Evolutionary conservation across 805 yeast genomes (phyloP).

Genomic region (Tetrapisispora fleetii): DNA sequence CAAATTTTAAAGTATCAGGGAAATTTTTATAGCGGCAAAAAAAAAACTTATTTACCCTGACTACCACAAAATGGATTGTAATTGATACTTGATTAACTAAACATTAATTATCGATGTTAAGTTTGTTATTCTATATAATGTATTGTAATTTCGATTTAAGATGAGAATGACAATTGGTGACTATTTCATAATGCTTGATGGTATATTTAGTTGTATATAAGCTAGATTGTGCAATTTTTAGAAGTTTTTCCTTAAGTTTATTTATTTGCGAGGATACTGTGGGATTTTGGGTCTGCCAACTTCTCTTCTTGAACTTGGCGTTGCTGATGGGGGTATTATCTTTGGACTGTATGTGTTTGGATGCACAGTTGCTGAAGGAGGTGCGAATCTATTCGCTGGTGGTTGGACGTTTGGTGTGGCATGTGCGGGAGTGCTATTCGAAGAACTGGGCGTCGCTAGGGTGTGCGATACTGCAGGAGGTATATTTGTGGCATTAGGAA

Average conservation of each 20-base stretch:
- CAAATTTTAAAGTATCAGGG: neutral
- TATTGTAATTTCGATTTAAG: no score
- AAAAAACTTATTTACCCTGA: neutral
- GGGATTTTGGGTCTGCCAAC: conserved; percentile 26
- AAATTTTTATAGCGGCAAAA: neutral
- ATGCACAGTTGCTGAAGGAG: conserved; percentile 19
- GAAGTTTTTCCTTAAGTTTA: neutral
- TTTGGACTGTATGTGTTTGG: conserved; percentile 12
- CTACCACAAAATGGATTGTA: neutral
- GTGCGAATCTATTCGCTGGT: conserved; percentile 15
- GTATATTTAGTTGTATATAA: no score
- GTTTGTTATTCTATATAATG: neutral
- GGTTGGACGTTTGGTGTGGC: neutral
- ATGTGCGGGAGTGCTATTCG: neutral
- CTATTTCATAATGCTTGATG: no score
- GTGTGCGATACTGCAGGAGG: neutral
- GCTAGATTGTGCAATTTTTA: no score
- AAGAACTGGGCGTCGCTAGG: neutral
- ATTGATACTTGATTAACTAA: no score
- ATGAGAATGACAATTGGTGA: no score
- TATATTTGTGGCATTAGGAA: neutral
- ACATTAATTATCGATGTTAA: no score
- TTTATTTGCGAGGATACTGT: conserved; percentile 6
- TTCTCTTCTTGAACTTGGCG: conserved; percentile 9
- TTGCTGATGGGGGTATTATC: neutral